Base-by-base conservation (phyloP, 306 rosid genomes). In the Mucuna pruriens region DNA sequence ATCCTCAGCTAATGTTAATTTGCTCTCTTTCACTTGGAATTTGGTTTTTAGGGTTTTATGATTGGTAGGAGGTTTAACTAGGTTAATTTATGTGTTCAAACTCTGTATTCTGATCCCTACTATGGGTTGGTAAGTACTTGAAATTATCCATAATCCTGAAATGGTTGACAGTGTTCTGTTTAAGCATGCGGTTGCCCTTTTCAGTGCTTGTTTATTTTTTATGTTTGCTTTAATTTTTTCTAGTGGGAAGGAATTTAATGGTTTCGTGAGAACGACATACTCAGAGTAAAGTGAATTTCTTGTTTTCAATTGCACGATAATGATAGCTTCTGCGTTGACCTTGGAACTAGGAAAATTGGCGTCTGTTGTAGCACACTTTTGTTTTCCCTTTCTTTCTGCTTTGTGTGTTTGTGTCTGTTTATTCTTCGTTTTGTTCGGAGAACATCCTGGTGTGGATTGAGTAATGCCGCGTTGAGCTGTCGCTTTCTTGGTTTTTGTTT, bases 271-370 rank as follows among this genome's bases (percentile, higher is more conserved):
- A 76, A 40, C 34, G 76, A 72, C 78, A 72, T 48, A 39, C 81
- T 29, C 26, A 7, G 75, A 65, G 83, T 26, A 51, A 74, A 74
- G 78, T 70, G 52, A 42, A 17, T 23, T 26, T 51, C 57, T 45
- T 62, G 71, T 64, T 77, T 69, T 22, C 71, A 57, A 69, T 57
- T 46, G 69, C 52, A 16, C 0, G 58, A 49, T 82, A 75, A 71
- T 83, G 83, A 71, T 77, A 71, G 79, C 58, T 29, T 68, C 33
- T 64, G 84, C 84, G 91, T 89, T 89, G 93, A 89, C 93, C 76
- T 79, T 51, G 69, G 80, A 72, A 74, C 78, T 68, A 49, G 52
- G 45, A 76, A 68, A 69, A 64, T 31, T 49, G 39, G 33, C 71
- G 75, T 82, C 75, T 83, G 80, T 71, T 48, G 74, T 58, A 20